These are phyloP conservation scores for Neospora caninum DNA, from an alignment of 169 alveolate species.

Conservation along the genomic window DNA sequence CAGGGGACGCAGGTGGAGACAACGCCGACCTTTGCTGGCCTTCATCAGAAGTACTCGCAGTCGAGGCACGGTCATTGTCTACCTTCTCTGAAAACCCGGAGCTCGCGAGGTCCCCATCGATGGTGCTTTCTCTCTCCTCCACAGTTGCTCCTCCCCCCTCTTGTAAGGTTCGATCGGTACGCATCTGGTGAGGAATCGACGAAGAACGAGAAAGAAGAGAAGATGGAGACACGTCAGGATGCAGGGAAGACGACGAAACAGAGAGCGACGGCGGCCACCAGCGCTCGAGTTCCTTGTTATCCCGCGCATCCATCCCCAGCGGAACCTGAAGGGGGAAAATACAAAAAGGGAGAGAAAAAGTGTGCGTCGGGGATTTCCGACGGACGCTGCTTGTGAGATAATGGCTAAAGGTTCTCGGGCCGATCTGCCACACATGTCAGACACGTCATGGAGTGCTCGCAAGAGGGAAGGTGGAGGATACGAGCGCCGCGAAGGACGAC, in stretches of 20 bases:
- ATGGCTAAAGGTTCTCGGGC: too few relatives aligned
- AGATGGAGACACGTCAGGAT: neutral
- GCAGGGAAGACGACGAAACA: neutral
- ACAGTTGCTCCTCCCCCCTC: neutral
- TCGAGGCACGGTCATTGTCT: neutral
- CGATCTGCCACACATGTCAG: too few relatives aligned
- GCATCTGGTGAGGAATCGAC: neutral
- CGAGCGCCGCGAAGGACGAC: too few relatives aligned
- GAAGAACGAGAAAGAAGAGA: neutral
- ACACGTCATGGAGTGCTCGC: too few relatives aligned
- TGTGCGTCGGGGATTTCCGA: too few relatives aligned
- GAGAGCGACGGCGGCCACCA: slow-evolving; percentile 7
- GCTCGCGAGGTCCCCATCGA: too few relatives aligned
- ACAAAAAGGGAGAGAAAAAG: neutral
- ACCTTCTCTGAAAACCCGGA: too few relatives aligned
- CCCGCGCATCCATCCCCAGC: neutral
- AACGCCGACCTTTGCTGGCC: neutral
- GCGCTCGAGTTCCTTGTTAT: neutral
- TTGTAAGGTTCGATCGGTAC: neutral
- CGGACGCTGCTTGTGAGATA: too few relatives aligned
- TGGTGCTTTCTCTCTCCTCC: too few relatives aligned
- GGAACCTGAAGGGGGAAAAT: slow-evolving; percentile 11
- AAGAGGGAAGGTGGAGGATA: too few relatives aligned
- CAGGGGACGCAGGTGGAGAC: neutral
- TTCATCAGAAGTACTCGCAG: neutral